Percentiles rank a stretch among this genome's conserved stretches.
These are phyloP conservation scores for Austroboletus novae-zelandiae DNA, from an alignment of 1,284 basidiomycete species.

Conservation along the genomic window DNA sequence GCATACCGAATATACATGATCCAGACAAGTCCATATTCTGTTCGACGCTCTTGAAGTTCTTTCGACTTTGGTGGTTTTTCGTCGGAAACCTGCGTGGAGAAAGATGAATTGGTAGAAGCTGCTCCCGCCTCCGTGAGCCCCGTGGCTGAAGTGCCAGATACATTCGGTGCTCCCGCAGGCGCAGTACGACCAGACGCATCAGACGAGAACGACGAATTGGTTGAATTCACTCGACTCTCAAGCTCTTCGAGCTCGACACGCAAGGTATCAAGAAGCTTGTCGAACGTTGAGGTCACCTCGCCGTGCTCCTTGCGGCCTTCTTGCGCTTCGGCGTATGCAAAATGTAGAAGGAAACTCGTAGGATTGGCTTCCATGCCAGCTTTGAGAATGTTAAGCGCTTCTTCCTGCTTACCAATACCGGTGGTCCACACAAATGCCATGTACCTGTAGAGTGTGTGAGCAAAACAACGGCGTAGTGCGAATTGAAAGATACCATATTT, in stretches of 20 bases:
- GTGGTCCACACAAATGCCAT: conserved; percentile 85
- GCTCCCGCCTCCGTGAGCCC: conserved; percentile 27
- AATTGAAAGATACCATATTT: conserved; percentile 72
- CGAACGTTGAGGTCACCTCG: conserved; percentile 69
- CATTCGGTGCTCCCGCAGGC: conserved; percentile 27
- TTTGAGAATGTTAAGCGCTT: conserved; percentile 79
- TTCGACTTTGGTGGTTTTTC: conserved; percentile 47
- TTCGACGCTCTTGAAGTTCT: conserved; percentile 59
- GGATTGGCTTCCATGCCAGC: conserved; percentile 89
- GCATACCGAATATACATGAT: conserved; percentile 89
- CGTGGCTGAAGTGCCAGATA: conserved; percentile 8
- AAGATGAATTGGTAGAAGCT: conserved; percentile 40
- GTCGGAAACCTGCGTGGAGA: conserved; percentile 41
- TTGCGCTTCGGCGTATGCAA: conserved; percentile 83
- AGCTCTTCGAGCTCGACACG: conserved; percentile 72
- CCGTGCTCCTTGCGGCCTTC: conserved; percentile 68
- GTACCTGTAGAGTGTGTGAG: conserved; percentile 57
- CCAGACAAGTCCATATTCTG: conserved; percentile 68
- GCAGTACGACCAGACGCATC: conserved; percentile 29
- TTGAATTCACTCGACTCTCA: conserved; percentile 49
- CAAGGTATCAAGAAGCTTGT: conserved; percentile 69
- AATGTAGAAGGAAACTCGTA: conserved; percentile 81
- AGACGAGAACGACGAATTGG: conserved; percentile 39
- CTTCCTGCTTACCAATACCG: conserved; percentile 75
- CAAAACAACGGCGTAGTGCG: not conserved